A percentile compares a stretch with the other conserved stretches of the same genome.
Conservation (phyloP, 2,329 filamentous ascomycete species). For the Cladorrhinum sp. region DNA sequence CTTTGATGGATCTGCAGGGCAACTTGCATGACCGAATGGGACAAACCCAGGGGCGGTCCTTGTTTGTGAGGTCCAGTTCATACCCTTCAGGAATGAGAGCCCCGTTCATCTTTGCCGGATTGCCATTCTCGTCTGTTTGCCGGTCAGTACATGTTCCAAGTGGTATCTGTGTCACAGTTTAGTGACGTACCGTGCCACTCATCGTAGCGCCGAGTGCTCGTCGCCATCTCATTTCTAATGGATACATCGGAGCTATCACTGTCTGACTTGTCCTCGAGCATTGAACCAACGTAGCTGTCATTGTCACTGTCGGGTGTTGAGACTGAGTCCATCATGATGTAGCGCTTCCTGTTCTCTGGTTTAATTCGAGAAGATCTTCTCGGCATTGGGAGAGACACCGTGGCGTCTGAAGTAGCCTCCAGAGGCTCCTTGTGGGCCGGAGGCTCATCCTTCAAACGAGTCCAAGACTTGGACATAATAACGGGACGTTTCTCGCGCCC, state of each 20-base stretch:
- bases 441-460: too few relatives aligned
- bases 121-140: conserved; percentile 1
- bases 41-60: conserved; percentile 14
- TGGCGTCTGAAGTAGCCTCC: too few relatives aligned
- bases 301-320: background rate
- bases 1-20: conserved; percentile 5
- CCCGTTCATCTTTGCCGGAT: conserved; percentile 4
- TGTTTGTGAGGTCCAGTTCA: conserved; percentile 1
- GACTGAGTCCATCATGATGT: too few relatives aligned
- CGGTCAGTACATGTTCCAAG: background rate
- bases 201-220: conserved; percentile 9
- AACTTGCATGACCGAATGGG: conserved; percentile 19
- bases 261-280: too few relatives aligned
- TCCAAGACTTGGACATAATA: too few relatives aligned
- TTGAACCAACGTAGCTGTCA: too few relatives aligned
- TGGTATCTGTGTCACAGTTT: background rate
- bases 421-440: too few relatives aligned
- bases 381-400: too few relatives aligned
- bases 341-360: too few relatives aligned
- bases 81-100: conserved; percentile 18
- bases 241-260: too few relatives aligned
- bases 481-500: too few relatives aligned
- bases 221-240: background rate
- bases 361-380: too few relatives aligned
- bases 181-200: conserved; percentile 14